Evolutionary conservation across 345 rosid genomes (phyloP).

Genomic region (Euphorbia peplus): DNA sequence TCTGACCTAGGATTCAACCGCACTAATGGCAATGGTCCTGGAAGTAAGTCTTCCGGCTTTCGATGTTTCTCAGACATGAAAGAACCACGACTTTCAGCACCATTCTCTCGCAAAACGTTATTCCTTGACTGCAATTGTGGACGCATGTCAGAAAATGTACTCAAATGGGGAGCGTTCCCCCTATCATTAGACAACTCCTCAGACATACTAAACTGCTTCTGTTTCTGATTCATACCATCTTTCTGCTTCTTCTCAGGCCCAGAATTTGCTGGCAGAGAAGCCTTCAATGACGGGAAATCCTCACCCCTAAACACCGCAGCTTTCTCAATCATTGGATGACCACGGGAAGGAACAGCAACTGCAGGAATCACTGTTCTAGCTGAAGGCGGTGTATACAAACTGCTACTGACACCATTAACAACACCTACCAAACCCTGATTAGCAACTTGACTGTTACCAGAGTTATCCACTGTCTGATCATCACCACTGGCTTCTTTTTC

Average conservation of each 20-base stretch:
- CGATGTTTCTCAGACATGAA: conserved; percentile 40
- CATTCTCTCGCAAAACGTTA: conserved; percentile 39
- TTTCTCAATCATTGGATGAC: conserved; percentile 43
- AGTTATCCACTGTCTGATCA: conserved; percentile 18
- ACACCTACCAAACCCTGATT: conserved; percentile 37
- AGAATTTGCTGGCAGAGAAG: conserved; percentile 55
- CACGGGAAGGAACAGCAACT: conserved; percentile 32
- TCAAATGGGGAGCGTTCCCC: conserved; percentile 33
- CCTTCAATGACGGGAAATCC: conserved; percentile 89
- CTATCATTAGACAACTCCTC: conserved; percentile 45
- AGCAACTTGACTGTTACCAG: conserved; percentile 18
- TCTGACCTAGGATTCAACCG: conserved; percentile 84
- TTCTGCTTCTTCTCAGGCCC: conserved; percentile 66
- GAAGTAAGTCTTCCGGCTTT: conserved; percentile 59
- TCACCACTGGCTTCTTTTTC: conserved; percentile 46
- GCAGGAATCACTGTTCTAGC: conserved; percentile 36
- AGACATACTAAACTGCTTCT: conserved; percentile 52
- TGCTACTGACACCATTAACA: conserved; percentile 41
- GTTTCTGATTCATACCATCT: conserved; percentile 61
- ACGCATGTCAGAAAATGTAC: conserved; percentile 52
- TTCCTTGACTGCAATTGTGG: conserved; percentile 53
- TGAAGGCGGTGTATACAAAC: conserved; percentile 49
- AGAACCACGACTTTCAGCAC: conserved; percentile 35
- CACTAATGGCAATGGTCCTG: conserved; percentile 74
- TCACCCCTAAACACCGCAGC: conserved; percentile 77